Percentiles rank a stretch among this genome's conserved stretches.
Evolutionary conservation across 129 eudicot genomes (phyloP).

Genomic region (Lactuca sativa): DNA sequence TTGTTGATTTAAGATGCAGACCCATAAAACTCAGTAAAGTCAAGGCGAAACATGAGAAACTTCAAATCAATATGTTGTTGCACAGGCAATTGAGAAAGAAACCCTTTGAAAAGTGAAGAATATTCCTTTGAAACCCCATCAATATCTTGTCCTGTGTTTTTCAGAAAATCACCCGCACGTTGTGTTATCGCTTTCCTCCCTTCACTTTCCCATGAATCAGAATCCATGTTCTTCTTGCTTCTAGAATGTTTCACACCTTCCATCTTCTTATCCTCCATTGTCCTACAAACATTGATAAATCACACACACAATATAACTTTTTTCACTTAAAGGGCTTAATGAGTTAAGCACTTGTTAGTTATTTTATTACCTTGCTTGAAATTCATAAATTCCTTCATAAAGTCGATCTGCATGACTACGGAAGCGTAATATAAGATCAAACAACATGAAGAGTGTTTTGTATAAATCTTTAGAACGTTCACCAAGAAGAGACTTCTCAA

Average conservation of each 20-base stretch:
- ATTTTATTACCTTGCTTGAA: slow-evolving; percentile 74
- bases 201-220: slow-evolving; percentile 84
- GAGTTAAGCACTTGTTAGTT: neutral
- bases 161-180: slow-evolving; percentile 83
- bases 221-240: slow-evolving; percentile 50
- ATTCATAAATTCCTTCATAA: slow-evolving; percentile 85
- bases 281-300: slow-evolving; percentile 44
- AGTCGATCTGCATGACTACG: slow-evolving; percentile 87
- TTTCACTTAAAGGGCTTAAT: neutral
- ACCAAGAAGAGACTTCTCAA: slow-evolving; percentile 97
- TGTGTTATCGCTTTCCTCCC: slow-evolving; percentile 81
- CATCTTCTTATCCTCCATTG: slow-evolving; percentile 52
- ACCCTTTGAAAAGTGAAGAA: slow-evolving; percentile 73
- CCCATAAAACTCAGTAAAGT: slow-evolving; percentile 89
- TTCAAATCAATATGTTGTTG: slow-evolving; percentile 89
- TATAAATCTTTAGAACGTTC: slow-evolving; percentile 72
- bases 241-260: slow-evolving; percentile 34
- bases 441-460: slow-evolving; percentile 69
- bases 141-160: slow-evolving; percentile 69
- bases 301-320: neutral
- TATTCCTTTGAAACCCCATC: slow-evolving; percentile 74
- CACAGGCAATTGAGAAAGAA: slow-evolving; percentile 83
- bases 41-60: slow-evolving; percentile 89
- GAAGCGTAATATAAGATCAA: slow-evolving; percentile 88
- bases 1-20: slow-evolving; percentile 45